These are phyloP conservation scores for Pestalotiopsis sp. DNA, from an alignment of 2,329 filamentous ascomycete genomes.

Conservation along the genomic window DNA sequence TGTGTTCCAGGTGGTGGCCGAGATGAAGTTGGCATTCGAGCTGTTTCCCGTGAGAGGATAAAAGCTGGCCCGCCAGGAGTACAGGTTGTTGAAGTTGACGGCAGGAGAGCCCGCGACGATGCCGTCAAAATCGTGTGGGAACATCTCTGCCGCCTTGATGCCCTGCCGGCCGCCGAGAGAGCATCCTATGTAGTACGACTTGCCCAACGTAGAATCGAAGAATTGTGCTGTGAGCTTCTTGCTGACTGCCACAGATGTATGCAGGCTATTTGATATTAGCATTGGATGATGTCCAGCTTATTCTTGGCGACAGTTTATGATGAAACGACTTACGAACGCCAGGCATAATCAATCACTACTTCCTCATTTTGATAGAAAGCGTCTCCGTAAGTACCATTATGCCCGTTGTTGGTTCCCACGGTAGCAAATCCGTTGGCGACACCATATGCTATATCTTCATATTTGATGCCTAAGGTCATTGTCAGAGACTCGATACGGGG, in stretches of 20 bases:
- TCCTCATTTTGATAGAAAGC: conserved; percentile 39
- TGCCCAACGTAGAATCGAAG: conserved; percentile 41
- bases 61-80: conserved; percentile 42
- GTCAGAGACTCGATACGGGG: background rate
- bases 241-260: conserved; percentile 50
- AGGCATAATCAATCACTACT: conserved; percentile 39
- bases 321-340: conserved; percentile 32
- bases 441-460: conserved; percentile 46
- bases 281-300: background rate
- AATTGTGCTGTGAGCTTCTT: conserved; percentile 51
- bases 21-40: conserved; percentile 10
- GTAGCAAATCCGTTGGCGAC: conserved; percentile 44
- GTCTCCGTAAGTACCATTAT: conserved; percentile 42
- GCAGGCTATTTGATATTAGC: conserved; percentile 26
- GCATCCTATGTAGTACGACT: conserved; percentile 59
- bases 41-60: conserved; percentile 39
- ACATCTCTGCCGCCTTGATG: conserved; percentile 53
- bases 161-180: conserved; percentile 62
- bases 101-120: conserved; percentile 51
- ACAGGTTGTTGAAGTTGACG: conserved; percentile 34
- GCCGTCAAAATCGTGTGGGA: conserved; percentile 60
- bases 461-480: conserved; percentile 37
- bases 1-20: conserved; percentile 30
- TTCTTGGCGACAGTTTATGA: background rate
- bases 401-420: conserved; percentile 52